phyloP scores from a whole-genome alignment of 768 basidiomycete genomes.

The Russula sp. region DNA sequence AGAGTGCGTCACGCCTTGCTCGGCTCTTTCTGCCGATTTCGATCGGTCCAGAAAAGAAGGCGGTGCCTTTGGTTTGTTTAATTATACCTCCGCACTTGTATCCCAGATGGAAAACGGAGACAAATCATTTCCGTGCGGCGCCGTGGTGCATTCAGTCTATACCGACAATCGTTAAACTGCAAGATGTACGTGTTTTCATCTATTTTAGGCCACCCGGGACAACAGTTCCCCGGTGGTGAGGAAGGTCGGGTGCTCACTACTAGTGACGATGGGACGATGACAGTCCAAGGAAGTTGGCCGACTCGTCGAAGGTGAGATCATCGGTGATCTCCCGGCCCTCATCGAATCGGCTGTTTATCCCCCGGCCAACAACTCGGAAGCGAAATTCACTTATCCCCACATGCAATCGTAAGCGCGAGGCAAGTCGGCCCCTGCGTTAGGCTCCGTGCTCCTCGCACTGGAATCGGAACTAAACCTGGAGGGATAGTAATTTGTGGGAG shows the following conservation, averaged over 20 bases:
- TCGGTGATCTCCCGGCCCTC: conserved; percentile 10
- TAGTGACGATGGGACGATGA: background rate
- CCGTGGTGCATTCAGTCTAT: conserved; percentile 57
- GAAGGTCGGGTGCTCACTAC: background rate
- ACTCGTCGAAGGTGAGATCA: conserved; percentile 25
- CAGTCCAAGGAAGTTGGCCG: conserved; percentile 22
- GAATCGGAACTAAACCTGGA: background rate
- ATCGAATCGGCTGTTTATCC: background rate
- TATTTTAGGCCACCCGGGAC: background rate
- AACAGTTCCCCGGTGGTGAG: background rate
- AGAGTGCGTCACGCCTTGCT: conserved; percentile 42
- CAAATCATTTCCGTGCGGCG: conserved; percentile 52
- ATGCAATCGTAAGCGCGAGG: background rate
- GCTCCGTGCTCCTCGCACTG: background rate
- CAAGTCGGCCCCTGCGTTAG: background rate
- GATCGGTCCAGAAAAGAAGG: background rate
- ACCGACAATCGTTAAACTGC: conserved; percentile 60
- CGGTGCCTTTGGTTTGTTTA: conserved; percentile 5
- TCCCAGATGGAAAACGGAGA: conserved; percentile 59
- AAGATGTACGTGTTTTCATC: conserved; percentile 42
- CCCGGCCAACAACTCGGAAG: background rate
- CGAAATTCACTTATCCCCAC: background rate
- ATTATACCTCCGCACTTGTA: background rate
- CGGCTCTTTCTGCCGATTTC: background rate
- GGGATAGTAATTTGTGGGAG: background rate